These are phyloP conservation scores for Kazachstania viticola DNA, from an alignment of 805 yeast species.

Conservation along the genomic window DNA sequence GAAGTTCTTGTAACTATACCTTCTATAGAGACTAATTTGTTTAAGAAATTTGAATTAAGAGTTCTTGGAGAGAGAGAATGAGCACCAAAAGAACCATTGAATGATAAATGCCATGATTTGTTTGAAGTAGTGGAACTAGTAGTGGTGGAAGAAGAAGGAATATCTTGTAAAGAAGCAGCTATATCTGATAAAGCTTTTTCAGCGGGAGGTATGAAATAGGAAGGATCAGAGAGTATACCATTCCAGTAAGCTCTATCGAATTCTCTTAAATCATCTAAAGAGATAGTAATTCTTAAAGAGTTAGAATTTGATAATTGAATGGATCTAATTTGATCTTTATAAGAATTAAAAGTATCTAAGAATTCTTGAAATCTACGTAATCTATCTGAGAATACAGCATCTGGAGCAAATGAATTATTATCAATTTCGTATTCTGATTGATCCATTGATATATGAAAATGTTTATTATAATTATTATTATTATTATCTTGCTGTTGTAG, in stretches of 20 bases:
- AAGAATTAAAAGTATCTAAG: constrained; percentile 53
- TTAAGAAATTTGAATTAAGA: constrained; percentile 61
- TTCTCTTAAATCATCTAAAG: constrained; percentile 79
- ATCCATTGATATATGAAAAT: constrained; percentile 1
- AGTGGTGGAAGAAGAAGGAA: constrained; percentile 18
- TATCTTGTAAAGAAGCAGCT: constrained; percentile 46
- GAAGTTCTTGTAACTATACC: constrained; percentile 95
- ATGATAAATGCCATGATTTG: constrained; percentile 45
- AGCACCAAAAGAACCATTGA: constrained; percentile 85
- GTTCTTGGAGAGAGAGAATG: constrained; percentile 83
- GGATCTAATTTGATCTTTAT: constrained; percentile 56
- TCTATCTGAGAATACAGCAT: constrained; percentile 61
- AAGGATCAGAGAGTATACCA: constrained; percentile 65
- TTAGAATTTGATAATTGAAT: constrained; percentile 59
- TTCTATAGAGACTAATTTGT: constrained; percentile 77
- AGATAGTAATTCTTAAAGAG: constrained; percentile 48
- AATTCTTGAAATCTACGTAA: constrained; percentile 84
- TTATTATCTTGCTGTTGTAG: no score
- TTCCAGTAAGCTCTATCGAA: constrained; percentile 70
- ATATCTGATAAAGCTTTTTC: constrained; percentile 78
- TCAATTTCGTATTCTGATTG: constrained; percentile 6
- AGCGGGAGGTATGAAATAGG: constrained; percentile 80
- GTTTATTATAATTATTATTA: no score
- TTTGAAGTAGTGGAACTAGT: constrained; percentile 44
- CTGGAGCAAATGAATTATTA: constrained; percentile 21